Evolutionary conservation across 2,329 filamentous ascomycete species (phyloP), one percentile per base, ranked within the genome.

Genomic region (Aspergillus tubingensis): DNA sequence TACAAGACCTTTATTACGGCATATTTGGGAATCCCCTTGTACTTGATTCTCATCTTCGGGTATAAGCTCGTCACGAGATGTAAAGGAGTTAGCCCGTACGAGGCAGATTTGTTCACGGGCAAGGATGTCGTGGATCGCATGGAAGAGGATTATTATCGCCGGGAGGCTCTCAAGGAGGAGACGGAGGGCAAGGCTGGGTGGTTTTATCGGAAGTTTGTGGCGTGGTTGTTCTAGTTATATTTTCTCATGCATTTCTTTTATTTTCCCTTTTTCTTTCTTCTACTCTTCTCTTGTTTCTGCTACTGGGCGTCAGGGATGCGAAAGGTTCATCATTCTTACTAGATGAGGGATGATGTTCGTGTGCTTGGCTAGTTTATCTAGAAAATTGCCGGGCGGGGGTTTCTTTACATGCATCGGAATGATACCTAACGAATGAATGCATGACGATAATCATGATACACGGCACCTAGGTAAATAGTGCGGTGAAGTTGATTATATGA

Each of bases 1-100:
- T 90, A 90, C 81, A 87, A 89, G 80, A 88, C 85, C 69, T 92
- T 93, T 76, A 85, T 93, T 74, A 91, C 88, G 0, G 88, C 88
- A 25, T 92, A 92, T 74, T 79, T 90, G 7, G 90, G 90, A 54
- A 92, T 93, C 67, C 90, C 90, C 1, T 75, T 93, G 21, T 93
- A 91, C 74, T 75, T 92, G 17, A 79, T 83, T 23, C 81, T 90
- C 72, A 85, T 92, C 71, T 85, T 87, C 60, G 89, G 88, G 0
- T 88, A 89, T 78, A 91, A 90, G 79, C 57, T 84, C 60, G 65
- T 76, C 60, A 85, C 80, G 56, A 82, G 82, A 74, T 83, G 78
- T 64, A 80, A 83, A 68, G 80, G 82, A 8, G 73, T 90, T 55
- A 79, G 81, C 62, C 79, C 88, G 0, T 76, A 83, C 61, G 81